Conservation (phyloP, 495 filamentous ascomycete genomes). For the Neurospora terricola region DNA sequence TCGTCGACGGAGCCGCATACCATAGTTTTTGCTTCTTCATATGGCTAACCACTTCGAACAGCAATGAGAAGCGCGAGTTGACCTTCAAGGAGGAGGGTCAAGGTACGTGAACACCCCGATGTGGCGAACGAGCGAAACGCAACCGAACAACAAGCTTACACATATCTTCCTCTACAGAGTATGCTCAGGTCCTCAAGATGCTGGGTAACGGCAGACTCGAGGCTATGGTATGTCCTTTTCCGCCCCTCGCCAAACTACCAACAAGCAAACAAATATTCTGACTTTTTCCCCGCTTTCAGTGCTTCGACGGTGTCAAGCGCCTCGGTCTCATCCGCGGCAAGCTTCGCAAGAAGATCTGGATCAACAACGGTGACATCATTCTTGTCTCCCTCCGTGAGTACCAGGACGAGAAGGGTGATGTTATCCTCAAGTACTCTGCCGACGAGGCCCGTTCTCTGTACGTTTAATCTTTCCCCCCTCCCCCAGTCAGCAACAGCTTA, state of each 20-base stretch:
- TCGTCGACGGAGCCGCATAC: neutral
- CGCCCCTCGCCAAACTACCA: neutral
- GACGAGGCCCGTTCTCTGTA: slow-evolving; percentile 85
- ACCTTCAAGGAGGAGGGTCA: slow-evolving; percentile 98
- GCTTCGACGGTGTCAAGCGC: slow-evolving; percentile 89
- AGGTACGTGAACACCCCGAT: slow-evolving; percentile 37
- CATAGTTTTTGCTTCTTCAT: neutral
- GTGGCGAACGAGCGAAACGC: slow-evolving; percentile 2
- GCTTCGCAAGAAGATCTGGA: slow-evolving; percentile 96
- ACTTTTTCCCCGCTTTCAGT: slow-evolving; percentile 68
- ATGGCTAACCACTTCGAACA: slow-evolving; percentile 17
- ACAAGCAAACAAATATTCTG: neutral
- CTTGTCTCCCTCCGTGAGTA: slow-evolving; percentile 94
- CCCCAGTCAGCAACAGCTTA: neutral
- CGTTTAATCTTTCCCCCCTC: neutral
- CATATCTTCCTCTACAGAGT: slow-evolving; percentile 47
- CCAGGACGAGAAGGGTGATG: slow-evolving; percentile 97
- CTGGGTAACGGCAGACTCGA: slow-evolving; percentile 95
- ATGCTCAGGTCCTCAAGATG: slow-evolving; percentile 98
- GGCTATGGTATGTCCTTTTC: slow-evolving; percentile 36
- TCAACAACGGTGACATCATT: slow-evolving; percentile 99
- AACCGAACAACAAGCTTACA: slow-evolving; percentile 13
- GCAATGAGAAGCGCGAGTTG: slow-evolving; percentile 98
- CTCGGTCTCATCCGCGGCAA: slow-evolving; percentile 87
- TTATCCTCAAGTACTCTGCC: slow-evolving; percentile 97